Base-by-base conservation (phyloP, 2,329 filamentous ascomycete genomes). In the Exserohilum turcica region DNA sequence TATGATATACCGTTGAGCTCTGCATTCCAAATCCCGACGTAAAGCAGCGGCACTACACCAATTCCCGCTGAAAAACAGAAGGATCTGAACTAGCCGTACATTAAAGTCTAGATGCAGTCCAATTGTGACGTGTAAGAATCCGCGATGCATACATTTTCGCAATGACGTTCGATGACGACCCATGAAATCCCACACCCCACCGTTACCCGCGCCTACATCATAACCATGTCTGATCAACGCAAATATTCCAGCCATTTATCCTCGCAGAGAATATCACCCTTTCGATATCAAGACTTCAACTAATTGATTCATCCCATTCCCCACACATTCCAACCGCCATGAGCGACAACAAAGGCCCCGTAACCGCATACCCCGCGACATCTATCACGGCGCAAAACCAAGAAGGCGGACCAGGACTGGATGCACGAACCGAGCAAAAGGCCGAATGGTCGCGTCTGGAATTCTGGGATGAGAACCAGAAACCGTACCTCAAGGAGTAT, bases 401-500 rank as follows among this genome's bases (percentile, higher is more conserved):
- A 49, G 48, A 48, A 29, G 61, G 61, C 10, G 59, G 61, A 7
- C 61, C 61, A 4, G 61, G 61, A 7, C 50, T 60, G 1, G 61
- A 64, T 15, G 56, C 58, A 3, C 53, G 50, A 29, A 60, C 47
- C 3, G 55, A 62, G 1, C 59, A 59, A 27, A 57, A 61, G 19
- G 60, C 60, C 35, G 54, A 63, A 29, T 63, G 60, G 60, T 54
- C 60, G 9, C 60, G 56, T 16, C 59, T 63, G 6, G 60, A 63
- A 19, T 63, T 61, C 19, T 63, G 60, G 60, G 60, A 63, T 10
- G 60, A 63, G 15, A 55, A 63, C 37, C 42, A 54, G 42, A 63
- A 63, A 43, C 59, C 59, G 3, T 64, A 64, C 27, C 51, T 64
- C 6, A 64, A 64, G 29, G 61, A 64, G 21, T 66, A 65, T 35